Evolutionary conservation across 1,139 yeast genomes (phyloP).

Genomic region (Blastobotrys illinoisensis): DNA sequence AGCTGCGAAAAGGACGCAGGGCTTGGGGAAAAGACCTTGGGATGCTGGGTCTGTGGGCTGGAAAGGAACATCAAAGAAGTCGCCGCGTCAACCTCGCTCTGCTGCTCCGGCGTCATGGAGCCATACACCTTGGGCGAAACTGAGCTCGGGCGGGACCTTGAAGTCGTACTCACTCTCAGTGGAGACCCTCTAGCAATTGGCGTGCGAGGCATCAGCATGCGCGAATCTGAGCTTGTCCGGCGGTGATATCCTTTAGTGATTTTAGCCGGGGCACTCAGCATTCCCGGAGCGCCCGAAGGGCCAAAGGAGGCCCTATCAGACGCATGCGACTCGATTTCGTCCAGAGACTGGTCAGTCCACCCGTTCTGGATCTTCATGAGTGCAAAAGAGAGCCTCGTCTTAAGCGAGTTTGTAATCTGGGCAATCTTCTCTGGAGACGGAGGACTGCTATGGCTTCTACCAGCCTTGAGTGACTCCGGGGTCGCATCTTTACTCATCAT

Average conservation of each 20-base stretch:
- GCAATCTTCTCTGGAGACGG: slow-evolving; percentile 26
- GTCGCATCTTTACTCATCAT: not conserved
- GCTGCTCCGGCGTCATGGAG: not conserved
- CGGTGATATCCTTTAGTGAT: slow-evolving; percentile 3
- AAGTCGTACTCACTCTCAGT: not conserved
- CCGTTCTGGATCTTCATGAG: slow-evolving; percentile 40
- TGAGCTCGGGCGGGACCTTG: not conserved
- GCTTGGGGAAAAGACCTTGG: not conserved
- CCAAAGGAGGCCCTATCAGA: not conserved
- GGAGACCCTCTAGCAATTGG: not conserved
- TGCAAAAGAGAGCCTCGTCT: slow-evolving; percentile 44
- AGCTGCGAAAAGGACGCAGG: not conserved
- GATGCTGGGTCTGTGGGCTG: slow-evolving; percentile 31
- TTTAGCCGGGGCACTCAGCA: not conserved
- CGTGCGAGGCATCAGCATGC: not conserved
- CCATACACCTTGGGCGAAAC: not conserved
- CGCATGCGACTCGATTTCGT: slow-evolving; percentile 14
- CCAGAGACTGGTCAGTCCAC: slow-evolving; percentile 27
- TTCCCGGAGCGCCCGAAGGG: not conserved
- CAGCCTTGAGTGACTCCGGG: not conserved
- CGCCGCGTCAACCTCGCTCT: slow-evolving; percentile 40
- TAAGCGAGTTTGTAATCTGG: slow-evolving; percentile 39
- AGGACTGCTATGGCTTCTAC: not conserved
- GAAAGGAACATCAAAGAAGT: slow-evolving; percentile 44
- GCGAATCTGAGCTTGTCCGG: slow-evolving; percentile 11